phyloP scores from a whole-genome alignment of 805 yeast genomes.

The Kregervanrija fluxuum region DNA sequence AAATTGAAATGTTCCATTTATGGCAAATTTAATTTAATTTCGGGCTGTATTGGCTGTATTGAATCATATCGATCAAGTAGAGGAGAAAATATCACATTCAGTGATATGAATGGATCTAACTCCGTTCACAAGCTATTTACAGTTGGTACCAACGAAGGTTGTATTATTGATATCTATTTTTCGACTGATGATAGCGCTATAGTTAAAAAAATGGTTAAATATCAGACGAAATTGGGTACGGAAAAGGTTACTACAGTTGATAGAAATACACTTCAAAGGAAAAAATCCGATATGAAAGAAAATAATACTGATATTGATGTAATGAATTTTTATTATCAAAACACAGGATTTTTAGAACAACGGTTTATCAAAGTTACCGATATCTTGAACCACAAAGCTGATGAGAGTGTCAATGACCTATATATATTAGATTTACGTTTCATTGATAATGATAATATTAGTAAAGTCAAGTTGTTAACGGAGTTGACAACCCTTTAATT shows the following conservation, averaged over 20 bases:
- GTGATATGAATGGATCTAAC: neutral
- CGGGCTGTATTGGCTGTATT: conserved; percentile 7
- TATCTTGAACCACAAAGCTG: neutral
- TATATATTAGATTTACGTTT: neutral
- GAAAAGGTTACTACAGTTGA: neutral
- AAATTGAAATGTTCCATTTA: neutral
- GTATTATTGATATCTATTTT: conserved; percentile 3
- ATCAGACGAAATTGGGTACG: neutral
- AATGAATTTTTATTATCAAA: neutral
- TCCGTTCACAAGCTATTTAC: conserved; percentile 1
- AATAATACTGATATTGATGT: neutral
- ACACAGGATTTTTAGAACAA: neutral
- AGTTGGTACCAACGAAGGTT: conserved; percentile 14
- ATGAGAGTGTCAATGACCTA: neutral
- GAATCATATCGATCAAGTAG: neutral
- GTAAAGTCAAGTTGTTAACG: too few species aligned
- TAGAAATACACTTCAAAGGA: neutral
- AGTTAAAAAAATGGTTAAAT: neutral
- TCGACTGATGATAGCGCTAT: neutral
- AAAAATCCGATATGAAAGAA: neutral
- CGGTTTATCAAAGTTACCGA: neutral
- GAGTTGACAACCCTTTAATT: too few species aligned
- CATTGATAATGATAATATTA: neutral
- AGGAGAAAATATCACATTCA: neutral
- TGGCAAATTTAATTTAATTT: conserved; percentile 2